These are phyloP conservation scores for Vigna hirtella DNA, from an alignment of 306 rosid genomes.

Conservation along the genomic window DNA sequence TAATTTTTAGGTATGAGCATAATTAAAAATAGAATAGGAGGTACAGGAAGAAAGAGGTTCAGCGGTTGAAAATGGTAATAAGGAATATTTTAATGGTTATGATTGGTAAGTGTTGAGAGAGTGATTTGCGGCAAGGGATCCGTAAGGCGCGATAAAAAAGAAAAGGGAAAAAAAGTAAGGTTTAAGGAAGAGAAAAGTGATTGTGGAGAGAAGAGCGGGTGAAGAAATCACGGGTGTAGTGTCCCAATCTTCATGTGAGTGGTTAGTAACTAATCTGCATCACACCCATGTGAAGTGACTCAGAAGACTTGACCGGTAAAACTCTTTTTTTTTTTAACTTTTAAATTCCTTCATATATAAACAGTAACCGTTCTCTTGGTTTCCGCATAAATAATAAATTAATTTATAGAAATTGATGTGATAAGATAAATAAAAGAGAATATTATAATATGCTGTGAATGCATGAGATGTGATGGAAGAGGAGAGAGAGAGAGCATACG, in stretches of 20 bases:
- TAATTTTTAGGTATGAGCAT: too few relatives aligned
- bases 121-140: conserved; percentile 26
- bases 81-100: background rate
- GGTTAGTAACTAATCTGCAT: conserved; percentile 35
- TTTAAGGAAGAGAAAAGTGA: background rate
- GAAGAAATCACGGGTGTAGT: conserved; percentile 47
- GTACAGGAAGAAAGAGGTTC: too few relatives aligned
- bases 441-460: background rate
- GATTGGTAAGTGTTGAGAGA: background rate
- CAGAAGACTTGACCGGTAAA: conserved; percentile 31
- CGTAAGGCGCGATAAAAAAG: conserved; percentile 10
- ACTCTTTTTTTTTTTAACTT: background rate
- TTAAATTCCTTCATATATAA: background rate
- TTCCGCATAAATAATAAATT: background rate
- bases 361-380: background rate
- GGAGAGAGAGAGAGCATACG: conserved; percentile 38
- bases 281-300: conserved; percentile 42
- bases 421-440: background rate
- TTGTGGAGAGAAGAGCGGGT: background rate
- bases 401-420: background rate
- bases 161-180: background rate
- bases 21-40: too few relatives aligned
- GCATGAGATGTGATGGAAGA: conserved; percentile 23
- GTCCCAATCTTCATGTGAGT: conserved; percentile 34
- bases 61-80: too few relatives aligned